These are phyloP conservation scores for Linum tenue DNA, from an alignment of 345 rosid species.

Conservation along the genomic window DNA sequence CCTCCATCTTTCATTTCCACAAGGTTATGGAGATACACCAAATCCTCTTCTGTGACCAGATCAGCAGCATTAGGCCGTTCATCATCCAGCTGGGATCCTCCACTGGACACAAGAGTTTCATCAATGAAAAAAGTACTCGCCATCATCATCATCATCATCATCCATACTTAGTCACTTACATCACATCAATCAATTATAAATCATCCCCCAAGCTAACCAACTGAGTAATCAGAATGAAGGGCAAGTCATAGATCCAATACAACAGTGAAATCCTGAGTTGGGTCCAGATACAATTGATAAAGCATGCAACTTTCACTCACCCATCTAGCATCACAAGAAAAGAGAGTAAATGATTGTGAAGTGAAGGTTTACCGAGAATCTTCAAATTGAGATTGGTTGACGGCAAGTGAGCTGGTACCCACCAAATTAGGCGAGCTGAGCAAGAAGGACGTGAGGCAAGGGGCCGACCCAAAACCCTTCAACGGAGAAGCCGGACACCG, in stretches of 20 bases:
- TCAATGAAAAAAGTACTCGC: neutral
- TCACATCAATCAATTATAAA: too few relatives aligned
- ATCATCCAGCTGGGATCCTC: neutral
- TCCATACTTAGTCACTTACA: too few relatives aligned
- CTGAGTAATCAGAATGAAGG: neutral
- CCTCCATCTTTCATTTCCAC: constrained; percentile 73
- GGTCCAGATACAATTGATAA: too few relatives aligned
- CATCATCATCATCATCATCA: neutral
- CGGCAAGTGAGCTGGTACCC: neutral
- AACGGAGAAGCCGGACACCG: neutral
- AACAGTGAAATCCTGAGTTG: too few relatives aligned
- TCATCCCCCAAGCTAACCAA: neutral
- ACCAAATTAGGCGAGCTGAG: neutral
- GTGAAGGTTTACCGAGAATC: neutral
- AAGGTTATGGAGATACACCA: constrained; percentile 45
- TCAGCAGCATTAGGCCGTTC: neutral
- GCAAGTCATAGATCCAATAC: too few relatives aligned
- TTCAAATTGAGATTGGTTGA: neutral
- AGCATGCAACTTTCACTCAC: neutral
- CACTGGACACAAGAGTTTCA: neutral
- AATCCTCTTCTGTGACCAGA: constrained; percentile 50
- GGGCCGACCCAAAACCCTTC: neutral
- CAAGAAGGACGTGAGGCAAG: neutral
- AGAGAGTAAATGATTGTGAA: neutral
- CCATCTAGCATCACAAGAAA: too few relatives aligned